Base-by-base conservation (phyloP, 441 rosid species). In the California macrophylla region DNA sequence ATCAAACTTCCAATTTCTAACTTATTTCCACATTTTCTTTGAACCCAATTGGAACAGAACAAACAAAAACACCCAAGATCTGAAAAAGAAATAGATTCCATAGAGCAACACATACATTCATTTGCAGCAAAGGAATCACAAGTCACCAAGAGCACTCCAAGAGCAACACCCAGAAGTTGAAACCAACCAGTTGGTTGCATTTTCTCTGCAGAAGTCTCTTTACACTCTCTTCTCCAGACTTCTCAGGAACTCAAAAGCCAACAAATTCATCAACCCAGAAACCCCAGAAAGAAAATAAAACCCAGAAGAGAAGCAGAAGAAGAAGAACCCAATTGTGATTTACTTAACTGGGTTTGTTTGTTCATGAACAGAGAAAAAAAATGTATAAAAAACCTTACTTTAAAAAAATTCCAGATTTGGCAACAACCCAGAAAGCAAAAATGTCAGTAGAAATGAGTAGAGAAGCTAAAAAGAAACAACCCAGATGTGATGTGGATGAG, bases 31-130 rank as follows among this genome's bases (percentile, higher is more conserved):
- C 71, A 74, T 72, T 69, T 74, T 71, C 77, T 74, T 72, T 65
- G 66, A 20, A 72, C 73, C 77, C 69, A 72, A 66, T 74, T 63
- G 65, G 50, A 65, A 56, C 13, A 71, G 30, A 42, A 4, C 9
- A 72, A 23, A 25, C 28, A 26, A 16, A 69, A 73, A 69, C 50
- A 79, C 72, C 36, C 82, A 80, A 87, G 95, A 93, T 91, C 92
- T 82, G 81, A 71, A 71, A 66, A 67, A 69, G 28, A 38, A 74
- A 74, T 34, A 23, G 15, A 21, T 4, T 13, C 10, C 36, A 56
- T 15, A 60, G 32, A 21, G 13, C 29, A 26, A 32, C 42, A 29
- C 75, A 38, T 77, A 91, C 97, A 92, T 87, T 94, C 99, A 78
- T 81, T 85, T 66, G 72, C 28, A 1, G 86, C 65, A 81, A 87